Evolutionary conservation across 768 basidiomycete species (phyloP).

Genomic region (Hericium alpestre): DNA sequence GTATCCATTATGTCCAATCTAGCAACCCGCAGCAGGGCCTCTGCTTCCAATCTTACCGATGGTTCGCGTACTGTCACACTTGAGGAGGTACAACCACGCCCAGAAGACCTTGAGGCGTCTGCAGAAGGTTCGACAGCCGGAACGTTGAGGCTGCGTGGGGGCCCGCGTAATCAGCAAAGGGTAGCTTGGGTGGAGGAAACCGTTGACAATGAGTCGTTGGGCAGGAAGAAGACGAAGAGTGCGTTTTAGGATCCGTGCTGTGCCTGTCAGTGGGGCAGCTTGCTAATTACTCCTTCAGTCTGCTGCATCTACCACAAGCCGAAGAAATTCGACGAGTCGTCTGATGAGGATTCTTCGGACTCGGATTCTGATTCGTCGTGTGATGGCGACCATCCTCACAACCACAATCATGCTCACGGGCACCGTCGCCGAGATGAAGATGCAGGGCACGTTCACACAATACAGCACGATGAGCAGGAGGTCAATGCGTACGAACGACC

Average conservation of each 20-base stretch:
- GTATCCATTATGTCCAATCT: not conserved
- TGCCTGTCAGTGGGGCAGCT: not conserved
- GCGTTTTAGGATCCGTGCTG: conserved; percentile 20
- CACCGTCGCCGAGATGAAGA: not conserved
- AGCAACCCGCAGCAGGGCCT: not conserved
- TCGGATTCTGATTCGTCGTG: conserved; percentile 22
- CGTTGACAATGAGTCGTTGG: conserved; percentile 83
- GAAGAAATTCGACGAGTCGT: conserved; percentile 72
- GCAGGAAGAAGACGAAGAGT: conserved; percentile 93
- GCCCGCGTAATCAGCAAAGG: conserved; percentile 27
- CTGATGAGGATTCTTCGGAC: conserved; percentile 47
- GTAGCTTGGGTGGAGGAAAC: conserved; percentile 83
- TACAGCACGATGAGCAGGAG: not conserved
- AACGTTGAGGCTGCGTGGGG: conserved; percentile 52
- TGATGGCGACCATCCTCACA: not conserved
- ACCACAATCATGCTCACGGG: not conserved
- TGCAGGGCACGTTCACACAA: not conserved
- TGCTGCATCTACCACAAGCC: conserved; percentile 94
- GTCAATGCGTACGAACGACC: not conserved
- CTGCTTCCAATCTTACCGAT: not conserved
- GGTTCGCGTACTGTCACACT: not conserved
- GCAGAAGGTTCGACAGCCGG: conserved; percentile 19
- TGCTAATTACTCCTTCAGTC: conserved; percentile 35
- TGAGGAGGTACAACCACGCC: not conserved
- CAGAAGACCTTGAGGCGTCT: not conserved